Conservation (phyloP, 2,329 filamentous ascomycete species). For the Trichophyton equinum region DNA sequence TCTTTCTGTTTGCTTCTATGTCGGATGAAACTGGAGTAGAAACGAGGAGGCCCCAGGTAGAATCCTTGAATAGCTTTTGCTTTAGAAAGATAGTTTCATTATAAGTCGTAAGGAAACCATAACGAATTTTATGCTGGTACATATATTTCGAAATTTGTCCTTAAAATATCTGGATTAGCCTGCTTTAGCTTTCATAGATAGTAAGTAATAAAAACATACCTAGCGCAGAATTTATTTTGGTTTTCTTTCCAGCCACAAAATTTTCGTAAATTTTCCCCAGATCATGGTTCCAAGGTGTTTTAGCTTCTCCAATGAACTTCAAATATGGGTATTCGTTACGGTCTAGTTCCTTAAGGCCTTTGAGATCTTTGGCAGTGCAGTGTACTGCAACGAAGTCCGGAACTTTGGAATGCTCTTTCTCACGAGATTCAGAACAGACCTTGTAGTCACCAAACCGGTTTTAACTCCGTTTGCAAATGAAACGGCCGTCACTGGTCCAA, state of each 20-base stretch:
- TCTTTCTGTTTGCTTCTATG: not conserved
- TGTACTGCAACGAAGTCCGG: slow-evolving; percentile 8
- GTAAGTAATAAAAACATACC: not conserved
- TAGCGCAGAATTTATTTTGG: not conserved
- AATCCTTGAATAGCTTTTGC: too few relatives aligned
- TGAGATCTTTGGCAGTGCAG: not conserved
- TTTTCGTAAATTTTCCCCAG: not conserved
- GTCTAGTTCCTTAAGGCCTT: too few relatives aligned
- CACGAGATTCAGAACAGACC: not conserved
- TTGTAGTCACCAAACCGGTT: slow-evolving; percentile 10
- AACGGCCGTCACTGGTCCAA: slow-evolving; percentile 6
- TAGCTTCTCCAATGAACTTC: slow-evolving; percentile 10
- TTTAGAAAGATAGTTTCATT: slow-evolving; percentile 4
- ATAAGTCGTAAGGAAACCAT: slow-evolving; percentile 8
- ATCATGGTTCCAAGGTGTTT: slow-evolving; percentile 11
- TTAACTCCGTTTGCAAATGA: not conserved
- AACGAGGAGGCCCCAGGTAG: too few relatives aligned
- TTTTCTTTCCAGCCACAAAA: not conserved
- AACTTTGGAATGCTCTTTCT: not conserved
- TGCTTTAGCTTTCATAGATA: not conserved
- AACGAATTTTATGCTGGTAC: slow-evolving; percentile 5
- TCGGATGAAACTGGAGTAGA: not conserved
- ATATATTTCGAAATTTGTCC: slow-evolving; percentile 8
- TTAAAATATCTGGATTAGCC: not conserved
- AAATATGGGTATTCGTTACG: not conserved